A percentile compares a stretch with the other conserved stretches of the same genome.
phyloP scores from a whole-genome alignment of 1,284 basidiomycete genomes.

The Flammula alnicola region DNA sequence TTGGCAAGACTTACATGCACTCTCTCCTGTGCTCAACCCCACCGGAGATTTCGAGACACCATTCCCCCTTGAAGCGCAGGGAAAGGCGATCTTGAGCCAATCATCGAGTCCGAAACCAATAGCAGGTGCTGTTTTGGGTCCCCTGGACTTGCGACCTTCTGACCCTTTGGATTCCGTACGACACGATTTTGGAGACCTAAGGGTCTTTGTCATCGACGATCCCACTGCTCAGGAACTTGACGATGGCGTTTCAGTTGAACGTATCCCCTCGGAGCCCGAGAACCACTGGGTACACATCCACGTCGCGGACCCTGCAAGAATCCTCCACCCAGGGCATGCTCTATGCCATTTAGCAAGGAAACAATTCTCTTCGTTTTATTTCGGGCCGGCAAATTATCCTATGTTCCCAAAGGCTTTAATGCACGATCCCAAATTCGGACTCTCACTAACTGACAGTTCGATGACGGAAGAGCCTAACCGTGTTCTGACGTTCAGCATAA shows the following conservation, averaged over 20 bases:
- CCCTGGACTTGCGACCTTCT: constrained; percentile 58
- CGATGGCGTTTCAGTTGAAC: constrained; percentile 89
- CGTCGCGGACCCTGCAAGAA: constrained; percentile 90
- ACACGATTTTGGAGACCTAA: constrained; percentile 84
- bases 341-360: constrained; percentile 61
- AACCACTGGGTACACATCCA: constrained; percentile 89
- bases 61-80: constrained; percentile 28
- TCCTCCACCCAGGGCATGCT: constrained; percentile 73
- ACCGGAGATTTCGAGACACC: constrained; percentile 38
- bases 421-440: constrained; percentile 62
- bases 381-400: constrained; percentile 66
- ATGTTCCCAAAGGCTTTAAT: constrained; percentile 68
- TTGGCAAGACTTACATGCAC: constrained; percentile 68
- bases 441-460: constrained; percentile 54
- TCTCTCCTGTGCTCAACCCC: constrained; percentile 36
- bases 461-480: constrained; percentile 46
- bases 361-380: constrained; percentile 61
- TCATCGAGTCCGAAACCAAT: constrained; percentile 30
- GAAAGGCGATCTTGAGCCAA: constrained; percentile 39
- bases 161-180: constrained; percentile 73
- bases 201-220: constrained; percentile 93
- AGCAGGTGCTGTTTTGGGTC: constrained; percentile 43
- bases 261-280: constrained; percentile 57
- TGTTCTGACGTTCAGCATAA: constrained; percentile 84
- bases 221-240: constrained; percentile 86